These are phyloP conservation scores for Acacia crassicarpa DNA, from an alignment of 306 rosid species.

Conservation along the genomic window DNA sequence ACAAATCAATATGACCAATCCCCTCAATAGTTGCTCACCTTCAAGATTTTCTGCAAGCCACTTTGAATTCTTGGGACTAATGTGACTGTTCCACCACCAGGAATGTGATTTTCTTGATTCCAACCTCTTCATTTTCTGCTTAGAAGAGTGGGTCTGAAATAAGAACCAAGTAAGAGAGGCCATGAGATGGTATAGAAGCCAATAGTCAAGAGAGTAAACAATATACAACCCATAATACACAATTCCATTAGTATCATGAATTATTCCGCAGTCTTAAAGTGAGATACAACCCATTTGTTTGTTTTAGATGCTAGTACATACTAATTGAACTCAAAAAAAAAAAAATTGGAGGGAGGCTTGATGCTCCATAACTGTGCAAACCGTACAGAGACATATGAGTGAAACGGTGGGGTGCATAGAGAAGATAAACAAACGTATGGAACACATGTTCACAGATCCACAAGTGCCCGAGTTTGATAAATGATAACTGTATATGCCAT, in stretches of 20 bases:
- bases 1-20: neutral
- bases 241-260: neutral
- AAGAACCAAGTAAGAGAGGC: neutral
- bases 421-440: neutral
- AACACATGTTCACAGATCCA: neutral
- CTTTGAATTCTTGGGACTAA: constrained; percentile 73
- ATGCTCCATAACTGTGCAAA: neutral
- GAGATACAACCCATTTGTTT: neutral
- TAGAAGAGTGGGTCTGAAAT: constrained; percentile 45
- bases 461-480: neutral
- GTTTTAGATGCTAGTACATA: neutral
- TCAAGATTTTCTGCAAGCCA: constrained; percentile 91
- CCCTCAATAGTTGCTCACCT: constrained; percentile 43
- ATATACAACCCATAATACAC: neutral
- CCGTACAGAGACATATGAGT: neutral
- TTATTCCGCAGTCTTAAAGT: neutral
- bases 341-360: neutral
- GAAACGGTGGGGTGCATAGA: neutral
- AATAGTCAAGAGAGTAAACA: neutral
- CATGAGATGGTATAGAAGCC: neutral
- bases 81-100: constrained; percentile 98
- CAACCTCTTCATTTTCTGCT: constrained; percentile 56
- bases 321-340: neutral
- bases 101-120: constrained; percentile 80
- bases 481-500: neutral